Evolutionary conservation across 345 rosid species (phyloP), one percentile per base, ranked within the genome.

Genomic region (Arabidopsis suecica): DNA sequence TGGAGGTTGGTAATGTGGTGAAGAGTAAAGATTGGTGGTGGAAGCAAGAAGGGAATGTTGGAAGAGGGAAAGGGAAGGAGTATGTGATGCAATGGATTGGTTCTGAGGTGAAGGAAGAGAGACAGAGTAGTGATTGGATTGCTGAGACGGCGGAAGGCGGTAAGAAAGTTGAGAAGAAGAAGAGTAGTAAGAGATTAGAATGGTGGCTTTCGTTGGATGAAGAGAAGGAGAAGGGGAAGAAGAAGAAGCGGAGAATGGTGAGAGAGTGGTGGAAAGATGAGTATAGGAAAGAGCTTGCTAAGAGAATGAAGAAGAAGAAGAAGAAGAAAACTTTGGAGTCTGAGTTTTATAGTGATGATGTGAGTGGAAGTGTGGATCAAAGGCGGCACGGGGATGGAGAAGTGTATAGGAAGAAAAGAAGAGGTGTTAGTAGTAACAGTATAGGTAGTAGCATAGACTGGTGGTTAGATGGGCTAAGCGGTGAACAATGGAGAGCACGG

Each of bases 251-350:
- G 47, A 84, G 89, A 78, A 88, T 82, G 33, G 87, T 90, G 3
- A 89, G 98, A 78, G 93, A 94, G 68, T 94, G 98, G 98, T 94
- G 98, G 98, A 91, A 85, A 68, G 97, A 94, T 71, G 97, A 94
- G 86, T 88, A 94, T 14, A 82, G 93, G 14, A 96, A 91, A 71
- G 97, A 91, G 55, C 80, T 91, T 0, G 91, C 86, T 4, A 88
- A 81, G 80, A 89, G 87, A 75, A 92, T 83, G 68, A 84, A 81
- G 75, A 87, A 86, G 75, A 82, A 81, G 37, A 82, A 85, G 61
- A 93, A 62, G 76, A 73, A 89, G 81, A 81, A 82, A 22, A 68
- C 28, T 65, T 69, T 71, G 71, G 78, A 75, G 18, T 70, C 66
- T 60, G 89, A 84, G 47, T 69, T 65, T 32, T 33, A 50, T 12